A percentile compares a stretch with the other conserved stretches of the same genome.
Conservation (phyloP, 129 eudicot species). For the Gnaphalium uliginosum region DNA sequence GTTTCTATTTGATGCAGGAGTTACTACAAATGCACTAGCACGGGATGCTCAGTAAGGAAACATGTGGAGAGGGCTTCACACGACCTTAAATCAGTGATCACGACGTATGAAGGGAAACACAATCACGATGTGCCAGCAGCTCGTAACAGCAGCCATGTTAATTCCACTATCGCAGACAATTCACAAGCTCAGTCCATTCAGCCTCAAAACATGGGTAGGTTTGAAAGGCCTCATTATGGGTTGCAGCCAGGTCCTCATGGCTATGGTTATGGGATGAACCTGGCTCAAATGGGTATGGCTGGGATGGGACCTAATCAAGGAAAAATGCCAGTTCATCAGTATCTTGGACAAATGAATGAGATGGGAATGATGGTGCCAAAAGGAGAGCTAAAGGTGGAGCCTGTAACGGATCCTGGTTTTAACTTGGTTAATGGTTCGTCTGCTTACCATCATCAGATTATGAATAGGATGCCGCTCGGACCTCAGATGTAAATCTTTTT, state of each 20-base stretch:
- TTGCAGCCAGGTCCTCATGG: constrained; percentile 39
- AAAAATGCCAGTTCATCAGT: constrained; percentile 33
- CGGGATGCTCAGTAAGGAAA: constrained; percentile 88
- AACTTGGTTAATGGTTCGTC: constrained; percentile 44
- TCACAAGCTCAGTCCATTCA: constrained; percentile 34
- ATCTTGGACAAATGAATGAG: constrained; percentile 38
- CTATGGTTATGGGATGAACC: constrained; percentile 57
- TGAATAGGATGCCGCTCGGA: constrained; percentile 70
- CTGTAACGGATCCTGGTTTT: constrained; percentile 51
- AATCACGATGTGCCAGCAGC: constrained; percentile 91
- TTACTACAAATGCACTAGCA: constrained; percentile 87
- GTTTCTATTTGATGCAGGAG: constrained; percentile 53
- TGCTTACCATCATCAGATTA: constrained; percentile 54
- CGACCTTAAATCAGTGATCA: constrained; percentile 82
- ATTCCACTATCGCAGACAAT: constrained; percentile 27
- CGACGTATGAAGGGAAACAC: constrained; percentile 91
- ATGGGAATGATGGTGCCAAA: constrained; percentile 64
- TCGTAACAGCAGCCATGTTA: constrained; percentile 65
- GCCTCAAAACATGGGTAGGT: constrained; percentile 46
- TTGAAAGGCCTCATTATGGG: constrained; percentile 51
- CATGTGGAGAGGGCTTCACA: constrained; percentile 91
- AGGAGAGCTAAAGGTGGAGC: constrained; percentile 71
- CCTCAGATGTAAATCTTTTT: constrained; percentile 57
- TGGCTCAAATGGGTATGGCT: constrained; percentile 53
- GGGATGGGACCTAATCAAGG: constrained; percentile 35